Evolutionary conservation across 2,329 filamentous ascomycete genomes (phyloP).

Genomic region (Corinectria fuckeliana): DNA sequence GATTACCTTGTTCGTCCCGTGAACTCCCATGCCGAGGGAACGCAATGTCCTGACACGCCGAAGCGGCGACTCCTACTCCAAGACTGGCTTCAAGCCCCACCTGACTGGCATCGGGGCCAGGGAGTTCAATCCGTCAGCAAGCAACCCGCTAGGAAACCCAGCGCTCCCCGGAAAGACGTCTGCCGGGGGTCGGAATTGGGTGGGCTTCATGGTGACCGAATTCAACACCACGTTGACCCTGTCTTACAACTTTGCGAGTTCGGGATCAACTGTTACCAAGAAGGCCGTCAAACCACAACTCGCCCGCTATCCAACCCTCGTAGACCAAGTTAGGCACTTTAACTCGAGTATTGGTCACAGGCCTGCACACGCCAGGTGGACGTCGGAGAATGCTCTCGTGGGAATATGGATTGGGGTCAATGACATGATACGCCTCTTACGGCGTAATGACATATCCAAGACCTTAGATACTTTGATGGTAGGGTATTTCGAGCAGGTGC

Average conservation of each 20-base stretch:
- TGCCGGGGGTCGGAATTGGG: background rate
- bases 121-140: background rate
- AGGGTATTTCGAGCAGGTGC: background rate
- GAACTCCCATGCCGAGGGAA: background rate
- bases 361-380: background rate
- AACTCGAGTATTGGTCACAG: background rate
- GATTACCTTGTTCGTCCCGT: background rate
- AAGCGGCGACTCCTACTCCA: background rate
- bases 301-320: background rate
- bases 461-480: background rate
- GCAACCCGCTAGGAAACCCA: background rate
- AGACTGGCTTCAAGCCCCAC: background rate
- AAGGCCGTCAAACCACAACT: background rate
- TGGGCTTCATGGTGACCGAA: background rate
- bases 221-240: background rate
- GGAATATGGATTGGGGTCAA: background rate
- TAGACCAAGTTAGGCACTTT: background rate
- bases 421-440: background rate
- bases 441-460: background rate
- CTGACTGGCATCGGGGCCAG: background rate
- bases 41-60: background rate
- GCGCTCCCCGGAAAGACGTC: background rate
- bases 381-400: background rate
- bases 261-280: background rate
- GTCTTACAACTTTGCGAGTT: background rate